Percentiles rank a stretch among this genome's conserved stretches.
Evolutionary conservation across 306 rosid genomes (phyloP).

Genomic region (Hylodesmum podocarpum): DNA sequence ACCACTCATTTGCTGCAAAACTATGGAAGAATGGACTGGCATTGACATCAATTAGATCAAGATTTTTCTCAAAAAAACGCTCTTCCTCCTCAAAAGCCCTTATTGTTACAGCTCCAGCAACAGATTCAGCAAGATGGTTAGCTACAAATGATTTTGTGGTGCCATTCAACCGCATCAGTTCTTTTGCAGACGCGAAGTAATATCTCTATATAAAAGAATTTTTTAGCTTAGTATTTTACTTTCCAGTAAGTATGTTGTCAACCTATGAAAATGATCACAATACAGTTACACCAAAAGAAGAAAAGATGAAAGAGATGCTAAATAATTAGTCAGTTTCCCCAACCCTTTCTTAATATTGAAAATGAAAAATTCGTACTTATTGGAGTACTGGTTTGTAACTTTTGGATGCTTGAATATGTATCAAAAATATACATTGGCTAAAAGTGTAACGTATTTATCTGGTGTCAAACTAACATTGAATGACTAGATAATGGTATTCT

Average conservation of each 20-base stretch:
- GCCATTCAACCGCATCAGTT: conserved; percentile 76
- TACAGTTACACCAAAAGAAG: not conserved
- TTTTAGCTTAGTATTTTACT: not conserved
- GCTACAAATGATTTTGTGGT: conserved; percentile 77
- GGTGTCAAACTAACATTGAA: not conserved
- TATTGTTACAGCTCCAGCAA: conserved; percentile 74
- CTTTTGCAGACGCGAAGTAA: conserved; percentile 74
- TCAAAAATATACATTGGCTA: not conserved
- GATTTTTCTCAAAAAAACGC: conserved; percentile 53
- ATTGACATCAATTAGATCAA: conserved; percentile 60
- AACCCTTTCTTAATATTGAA: not conserved
- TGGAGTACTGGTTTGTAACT: too few species aligned
- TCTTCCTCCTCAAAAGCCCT: conserved; percentile 80
- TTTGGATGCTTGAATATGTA: not conserved
- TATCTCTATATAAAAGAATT: conserved; percentile 44
- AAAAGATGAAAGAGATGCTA: not conserved
- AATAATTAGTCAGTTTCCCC: not conserved
- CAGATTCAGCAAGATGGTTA: conserved; percentile 76
- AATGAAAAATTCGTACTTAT: too few species aligned
- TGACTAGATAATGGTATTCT: not conserved
- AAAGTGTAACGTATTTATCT: not conserved
- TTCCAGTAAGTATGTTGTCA: conserved; percentile 1
- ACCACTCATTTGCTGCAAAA: conserved; percentile 79
- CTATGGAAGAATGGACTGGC: conserved; percentile 75
- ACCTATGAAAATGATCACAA: not conserved